A percentile compares a stretch with the other conserved stretches of the same genome.
These are phyloP conservation scores for Penicillium janthinellum DNA, from an alignment of 2,329 filamentous ascomycete genomes.

Conservation along the genomic window DNA sequence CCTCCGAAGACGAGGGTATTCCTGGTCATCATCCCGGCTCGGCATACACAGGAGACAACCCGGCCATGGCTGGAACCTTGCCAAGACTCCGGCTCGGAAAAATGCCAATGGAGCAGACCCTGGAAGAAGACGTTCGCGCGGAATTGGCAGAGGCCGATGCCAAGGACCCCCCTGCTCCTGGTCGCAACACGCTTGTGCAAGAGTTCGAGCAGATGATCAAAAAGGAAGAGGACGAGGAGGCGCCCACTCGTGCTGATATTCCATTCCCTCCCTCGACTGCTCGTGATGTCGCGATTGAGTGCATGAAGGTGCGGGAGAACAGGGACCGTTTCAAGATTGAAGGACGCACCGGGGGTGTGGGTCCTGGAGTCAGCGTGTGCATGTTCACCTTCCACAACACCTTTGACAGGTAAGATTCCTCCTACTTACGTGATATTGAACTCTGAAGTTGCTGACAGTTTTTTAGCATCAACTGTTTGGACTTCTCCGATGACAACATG, in stretches of 20 bases:
- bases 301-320: conserved; percentile 90
- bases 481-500: conserved; percentile 88
- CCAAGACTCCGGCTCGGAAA: conserved; percentile 74
- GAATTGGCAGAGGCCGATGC: conserved; percentile 84
- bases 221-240: conserved; percentile 84
- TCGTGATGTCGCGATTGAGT: conserved; percentile 89
- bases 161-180: conserved; percentile 70
- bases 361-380: conserved; percentile 81
- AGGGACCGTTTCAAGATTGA: conserved; percentile 90
- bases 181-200: conserved; percentile 74
- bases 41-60: conserved; percentile 60
- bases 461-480: conserved; percentile 73
- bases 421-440: background rate
- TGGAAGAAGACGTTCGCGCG: conserved; percentile 81
- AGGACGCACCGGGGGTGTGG: conserved; percentile 77
- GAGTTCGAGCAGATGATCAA: conserved; percentile 89
- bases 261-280: conserved; percentile 86
- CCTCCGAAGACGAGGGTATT: conserved; percentile 69
- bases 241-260: conserved; percentile 73
- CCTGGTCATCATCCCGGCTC: conserved; percentile 68
- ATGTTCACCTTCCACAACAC: conserved; percentile 99
- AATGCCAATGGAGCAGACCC: conserved; percentile 77
- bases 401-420: conserved; percentile 71
- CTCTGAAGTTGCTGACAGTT: conserved; percentile 47
- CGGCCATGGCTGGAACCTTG: conserved; percentile 57